Conservation (phyloP, 2,329 filamentous ascomycete genomes). For the Hirsutella minnesotensis region DNA sequence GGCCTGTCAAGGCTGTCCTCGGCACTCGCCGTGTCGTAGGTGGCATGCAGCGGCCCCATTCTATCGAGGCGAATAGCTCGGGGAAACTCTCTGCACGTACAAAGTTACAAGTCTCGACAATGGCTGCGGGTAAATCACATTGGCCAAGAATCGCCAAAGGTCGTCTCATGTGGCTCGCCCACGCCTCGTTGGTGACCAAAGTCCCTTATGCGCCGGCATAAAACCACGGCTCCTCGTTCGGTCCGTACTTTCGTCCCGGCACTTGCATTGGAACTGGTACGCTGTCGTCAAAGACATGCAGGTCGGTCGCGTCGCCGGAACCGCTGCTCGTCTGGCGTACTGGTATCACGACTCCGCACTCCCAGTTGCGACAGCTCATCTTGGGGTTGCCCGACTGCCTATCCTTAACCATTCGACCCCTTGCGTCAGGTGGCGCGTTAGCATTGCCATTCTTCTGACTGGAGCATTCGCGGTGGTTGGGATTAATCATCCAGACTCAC, state of each 20-base stretch:
- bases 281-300: slow-evolving; percentile 35
- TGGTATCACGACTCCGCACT: slow-evolving; percentile 77
- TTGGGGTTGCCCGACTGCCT: slow-evolving; percentile 55
- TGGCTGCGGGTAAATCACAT: no score
- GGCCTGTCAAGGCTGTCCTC: no score
- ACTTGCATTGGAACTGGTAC: slow-evolving; percentile 54
- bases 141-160: no score
- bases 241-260: slow-evolving; percentile 40
- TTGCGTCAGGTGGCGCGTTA: slow-evolving; percentile 17
- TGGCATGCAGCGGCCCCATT: background rate
- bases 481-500: no score
- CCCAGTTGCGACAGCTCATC: slow-evolving; percentile 85
- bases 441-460: background rate
- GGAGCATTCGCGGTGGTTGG: no score
- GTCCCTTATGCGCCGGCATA: slow-evolving; percentile 16
- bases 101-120: no score
- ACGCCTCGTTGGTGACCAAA: background rate
- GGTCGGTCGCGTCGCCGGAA: slow-evolving; percentile 7
- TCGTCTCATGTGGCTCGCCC: background rate
- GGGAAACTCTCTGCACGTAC: no score
- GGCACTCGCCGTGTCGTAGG: no score
- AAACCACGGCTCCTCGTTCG: slow-evolving; percentile 29
- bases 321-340: slow-evolving; percentile 20
- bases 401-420: slow-evolving; percentile 69
- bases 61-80: no score